These are phyloP conservation scores for Podaxis mareebaensis DNA, from an alignment of 768 basidiomycete genomes.

Conservation along the genomic window DNA sequence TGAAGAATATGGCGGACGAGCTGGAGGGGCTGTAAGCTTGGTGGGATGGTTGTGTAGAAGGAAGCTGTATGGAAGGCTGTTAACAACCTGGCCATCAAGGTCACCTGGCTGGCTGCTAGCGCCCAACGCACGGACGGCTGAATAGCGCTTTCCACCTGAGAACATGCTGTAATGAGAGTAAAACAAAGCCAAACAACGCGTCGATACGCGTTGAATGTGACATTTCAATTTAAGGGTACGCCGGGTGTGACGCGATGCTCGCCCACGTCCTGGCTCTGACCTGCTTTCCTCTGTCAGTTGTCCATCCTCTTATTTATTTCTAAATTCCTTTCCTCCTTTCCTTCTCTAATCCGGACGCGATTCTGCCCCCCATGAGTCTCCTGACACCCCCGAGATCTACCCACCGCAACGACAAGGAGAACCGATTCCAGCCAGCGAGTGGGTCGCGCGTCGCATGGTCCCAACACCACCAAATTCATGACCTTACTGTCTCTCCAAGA, in stretches of 20 bases:
- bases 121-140: no score
- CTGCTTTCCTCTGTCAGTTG: neutral
- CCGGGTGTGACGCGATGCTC: conserved; percentile 21
- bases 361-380: conserved; percentile 41
- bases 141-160: no score
- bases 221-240: conserved; percentile 21
- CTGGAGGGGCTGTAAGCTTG: no score
- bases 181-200: conserved; percentile 35
- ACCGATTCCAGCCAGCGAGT: conserved; percentile 24
- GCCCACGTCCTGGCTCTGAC: conserved; percentile 21
- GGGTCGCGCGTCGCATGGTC: conserved; percentile 51
- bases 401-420: conserved; percentile 49
- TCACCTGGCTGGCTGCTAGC: no score
- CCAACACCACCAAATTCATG: conserved; percentile 48
- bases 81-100: no score
- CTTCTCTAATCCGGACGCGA: conserved; percentile 14
- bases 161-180: neutral
- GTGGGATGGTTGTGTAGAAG: no score
- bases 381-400: conserved; percentile 63
- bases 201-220: conserved; percentile 40
- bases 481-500: conserved; percentile 31
- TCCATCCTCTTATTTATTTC: conserved; percentile 17
- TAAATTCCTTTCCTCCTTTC: conserved; percentile 19
- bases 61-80: no score
- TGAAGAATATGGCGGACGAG: no score